These are phyloP conservation scores for Andrographis paniculata DNA, from an alignment of 305 asterid species.

Conservation along the genomic window DNA sequence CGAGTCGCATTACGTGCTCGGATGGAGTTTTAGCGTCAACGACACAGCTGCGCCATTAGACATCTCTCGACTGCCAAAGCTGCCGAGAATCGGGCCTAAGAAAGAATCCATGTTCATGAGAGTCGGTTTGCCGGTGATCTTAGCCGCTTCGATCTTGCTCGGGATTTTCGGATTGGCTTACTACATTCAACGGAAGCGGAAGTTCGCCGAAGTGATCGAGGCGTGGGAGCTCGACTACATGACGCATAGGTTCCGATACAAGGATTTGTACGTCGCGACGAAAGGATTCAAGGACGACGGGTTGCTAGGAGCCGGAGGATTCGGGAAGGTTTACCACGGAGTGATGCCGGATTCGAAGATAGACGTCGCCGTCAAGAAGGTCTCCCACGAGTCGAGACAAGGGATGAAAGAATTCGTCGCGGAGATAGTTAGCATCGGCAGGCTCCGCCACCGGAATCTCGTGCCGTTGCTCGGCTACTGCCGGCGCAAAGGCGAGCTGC, in stretches of 20 bases:
- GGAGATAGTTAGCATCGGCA: constrained; percentile 55
- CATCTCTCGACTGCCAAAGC: constrained; percentile 35
- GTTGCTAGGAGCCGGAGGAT: constrained; percentile 57
- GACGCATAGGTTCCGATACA: constrained; percentile 46
- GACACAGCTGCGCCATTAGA: constrained; percentile 26
- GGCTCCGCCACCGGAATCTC: constrained; percentile 52
- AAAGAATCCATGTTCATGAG: constrained; percentile 17
- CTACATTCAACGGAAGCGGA: constrained; percentile 28
- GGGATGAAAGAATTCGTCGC: constrained; percentile 58
- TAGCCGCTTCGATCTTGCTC: neutral
- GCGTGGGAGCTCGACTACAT: constrained; percentile 48
- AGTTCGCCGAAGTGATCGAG: constrained; percentile 39
- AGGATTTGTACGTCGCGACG: constrained; percentile 50
- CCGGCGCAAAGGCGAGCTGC: constrained; percentile 45
- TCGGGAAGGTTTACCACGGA: constrained; percentile 59
- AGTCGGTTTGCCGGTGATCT: constrained; percentile 27
- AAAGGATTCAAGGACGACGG: constrained; percentile 49
- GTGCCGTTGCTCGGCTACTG: constrained; percentile 60
- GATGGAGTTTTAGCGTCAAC: constrained; percentile 40
- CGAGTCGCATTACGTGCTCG: constrained; percentile 35
- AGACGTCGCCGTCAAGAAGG: constrained; percentile 46
- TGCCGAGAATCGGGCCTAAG: constrained; percentile 37
- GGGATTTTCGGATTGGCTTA: constrained; percentile 9
- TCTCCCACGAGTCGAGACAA: constrained; percentile 56
- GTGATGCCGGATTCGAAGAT: constrained; percentile 28